These are phyloP conservation scores for Aspergillus aculeatus DNA, from an alignment of 2,329 filamentous ascomycete genomes.

Conservation along the genomic window DNA sequence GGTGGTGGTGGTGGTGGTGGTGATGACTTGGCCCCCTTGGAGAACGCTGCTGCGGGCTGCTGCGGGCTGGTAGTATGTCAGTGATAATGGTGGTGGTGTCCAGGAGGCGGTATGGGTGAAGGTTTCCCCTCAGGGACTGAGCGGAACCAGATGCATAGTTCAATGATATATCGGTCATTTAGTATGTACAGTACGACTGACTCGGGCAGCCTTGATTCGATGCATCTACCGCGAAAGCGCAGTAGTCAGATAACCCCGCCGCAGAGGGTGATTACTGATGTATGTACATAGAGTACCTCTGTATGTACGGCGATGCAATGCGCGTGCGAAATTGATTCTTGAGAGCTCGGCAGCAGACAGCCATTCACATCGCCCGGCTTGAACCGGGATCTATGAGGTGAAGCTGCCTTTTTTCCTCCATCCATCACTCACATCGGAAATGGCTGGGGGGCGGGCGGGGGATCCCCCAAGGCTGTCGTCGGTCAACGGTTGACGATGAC, in stretches of 20 bases:
- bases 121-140: not conserved
- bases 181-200: not conserved
- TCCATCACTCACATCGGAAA: not conserved
- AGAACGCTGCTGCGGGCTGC: constrained; percentile 3
- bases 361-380: not conserved
- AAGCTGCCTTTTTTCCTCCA: not conserved
- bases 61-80: not conserved
- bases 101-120: constrained; percentile 2
- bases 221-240: not conserved
- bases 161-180: not conserved
- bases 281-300: not conserved
- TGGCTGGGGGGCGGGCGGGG: not conserved
- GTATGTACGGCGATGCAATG: not conserved
- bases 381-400: not conserved
- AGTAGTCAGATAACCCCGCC: too few species aligned
- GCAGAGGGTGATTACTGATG: not conserved
- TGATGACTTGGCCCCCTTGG: constrained; percentile 9
- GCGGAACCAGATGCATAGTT: not conserved
- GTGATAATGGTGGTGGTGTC: not conserved
- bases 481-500: not conserved
- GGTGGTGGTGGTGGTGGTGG: not conserved
- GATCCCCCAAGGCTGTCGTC: not conserved
- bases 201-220: not conserved
- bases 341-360: not conserved
- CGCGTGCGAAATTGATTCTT: not conserved